Evolutionary conservation across 106 monocot genomes (phyloP).

Genomic region (Xerophyta viscosa): DNA sequence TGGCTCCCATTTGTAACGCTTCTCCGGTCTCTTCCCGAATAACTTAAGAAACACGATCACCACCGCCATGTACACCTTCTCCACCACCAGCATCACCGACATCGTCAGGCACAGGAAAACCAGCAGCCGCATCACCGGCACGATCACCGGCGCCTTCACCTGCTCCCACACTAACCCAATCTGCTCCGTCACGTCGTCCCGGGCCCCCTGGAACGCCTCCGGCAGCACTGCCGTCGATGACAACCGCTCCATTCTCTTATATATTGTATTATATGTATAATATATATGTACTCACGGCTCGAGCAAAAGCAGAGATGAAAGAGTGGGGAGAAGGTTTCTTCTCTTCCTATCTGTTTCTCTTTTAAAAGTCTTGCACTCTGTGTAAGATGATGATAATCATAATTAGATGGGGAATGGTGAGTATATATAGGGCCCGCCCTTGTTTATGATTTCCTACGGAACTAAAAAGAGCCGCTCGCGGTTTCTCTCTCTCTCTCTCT

Average conservation of each 20-base stretch:
- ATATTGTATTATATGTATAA: no score
- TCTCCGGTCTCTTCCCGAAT: constrained; percentile 24
- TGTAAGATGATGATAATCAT: no score
- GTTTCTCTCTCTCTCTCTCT: no score
- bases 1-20: constrained; percentile 38
- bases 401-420: no score
- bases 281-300: no score
- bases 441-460: no score
- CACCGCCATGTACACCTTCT: constrained; percentile 35
- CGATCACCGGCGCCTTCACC: constrained; percentile 25
- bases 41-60: constrained; percentile 29
- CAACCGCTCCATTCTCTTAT: constrained; percentile 1
- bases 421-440: no score
- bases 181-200: constrained; percentile 19
- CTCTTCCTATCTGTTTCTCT: no score
- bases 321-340: no score
- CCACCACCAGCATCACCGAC: constrained; percentile 35
- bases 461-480: no score
- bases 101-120: constrained; percentile 29
- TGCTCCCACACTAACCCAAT: constrained; percentile 24
- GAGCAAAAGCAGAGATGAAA: no score
- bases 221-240: background rate
- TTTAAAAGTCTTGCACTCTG: no score
- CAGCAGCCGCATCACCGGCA: constrained; percentile 20
- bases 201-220: constrained; percentile 5